A percentile compares a stretch with the other conserved stretches of the same genome.
Evolutionary conservation across 139 green algal species (phyloP).

Genomic region (Coelastrella sp.): DNA sequence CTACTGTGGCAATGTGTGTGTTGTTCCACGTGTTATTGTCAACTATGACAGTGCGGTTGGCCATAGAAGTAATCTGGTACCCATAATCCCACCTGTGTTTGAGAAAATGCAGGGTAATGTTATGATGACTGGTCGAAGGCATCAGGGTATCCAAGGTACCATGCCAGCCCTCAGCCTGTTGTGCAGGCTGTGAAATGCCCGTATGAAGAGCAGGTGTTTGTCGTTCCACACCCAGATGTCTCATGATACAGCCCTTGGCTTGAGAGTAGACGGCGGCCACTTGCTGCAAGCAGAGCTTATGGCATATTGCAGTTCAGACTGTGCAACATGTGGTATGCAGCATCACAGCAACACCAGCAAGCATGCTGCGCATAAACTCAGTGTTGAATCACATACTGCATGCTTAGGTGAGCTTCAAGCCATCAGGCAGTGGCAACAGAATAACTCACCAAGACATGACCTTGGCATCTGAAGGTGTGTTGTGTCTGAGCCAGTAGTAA

Average conservation of each 20-base stretch:
- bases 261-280: too few species aligned
- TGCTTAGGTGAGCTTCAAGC: too few species aligned
- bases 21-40: conserved; percentile 99
- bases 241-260: background rate
- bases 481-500: conserved; percentile 88
- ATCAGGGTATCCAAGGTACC: too few species aligned
- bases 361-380: too few species aligned
- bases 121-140: too few species aligned
- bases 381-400: too few species aligned
- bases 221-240: too few species aligned
- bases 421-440: too few species aligned
- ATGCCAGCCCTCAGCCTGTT: too few species aligned
- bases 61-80: conserved; percentile 93
- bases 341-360: background rate
- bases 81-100: conserved; percentile 85
- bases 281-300: background rate
- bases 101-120: background rate
- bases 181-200: too few species aligned
- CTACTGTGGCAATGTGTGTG: conserved; percentile 95
- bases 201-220: background rate
- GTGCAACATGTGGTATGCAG: too few species aligned
- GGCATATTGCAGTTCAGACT: too few species aligned
- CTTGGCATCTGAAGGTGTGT: conserved; percentile 84
- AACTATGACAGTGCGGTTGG: conserved; percentile 92
- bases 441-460: conserved; percentile 76